Conservation (phyloP, 169 alveolate species). For the Besnoitia besnoiti region DNA sequence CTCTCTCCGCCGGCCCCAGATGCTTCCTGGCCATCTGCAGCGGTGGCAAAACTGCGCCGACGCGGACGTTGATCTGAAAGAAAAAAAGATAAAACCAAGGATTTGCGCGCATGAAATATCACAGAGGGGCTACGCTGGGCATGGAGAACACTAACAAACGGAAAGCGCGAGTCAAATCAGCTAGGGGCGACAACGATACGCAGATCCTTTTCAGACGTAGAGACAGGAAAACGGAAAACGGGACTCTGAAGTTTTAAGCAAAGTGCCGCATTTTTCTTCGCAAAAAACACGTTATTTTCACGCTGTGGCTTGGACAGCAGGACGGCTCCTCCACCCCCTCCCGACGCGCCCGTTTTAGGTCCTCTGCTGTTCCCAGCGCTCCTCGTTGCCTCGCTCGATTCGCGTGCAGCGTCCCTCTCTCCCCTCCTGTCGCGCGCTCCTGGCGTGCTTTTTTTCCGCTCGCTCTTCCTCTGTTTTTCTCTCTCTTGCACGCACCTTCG, state of each 20-base stretch:
- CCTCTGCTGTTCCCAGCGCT: background rate
- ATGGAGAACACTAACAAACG: no score
- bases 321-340: no score
- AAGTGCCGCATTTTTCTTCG: no score
- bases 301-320: no score
- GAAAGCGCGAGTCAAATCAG: no score
- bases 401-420: background rate
- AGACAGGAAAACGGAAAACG: no score
- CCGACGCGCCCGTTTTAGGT: background rate
- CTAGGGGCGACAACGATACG: no score
- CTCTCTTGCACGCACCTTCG: slow-evolving; percentile 75
- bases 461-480: background rate
- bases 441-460: background rate
- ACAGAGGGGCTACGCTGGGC: background rate
- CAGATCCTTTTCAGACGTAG: no score
- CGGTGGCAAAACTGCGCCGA: slow-evolving; percentile 87
- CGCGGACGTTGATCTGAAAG: slow-evolving; percentile 73
- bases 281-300: no score
- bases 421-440: background rate
- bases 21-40: slow-evolving; percentile 57
- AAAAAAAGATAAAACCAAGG: background rate
- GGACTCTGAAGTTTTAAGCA: no score
- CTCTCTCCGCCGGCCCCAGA: slow-evolving; percentile 40
- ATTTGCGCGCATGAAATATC: no score
- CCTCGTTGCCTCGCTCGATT: background rate